Conservation (phyloP, 192 early-diverging fungal genomes). For the Coemansia sp. region DNA sequence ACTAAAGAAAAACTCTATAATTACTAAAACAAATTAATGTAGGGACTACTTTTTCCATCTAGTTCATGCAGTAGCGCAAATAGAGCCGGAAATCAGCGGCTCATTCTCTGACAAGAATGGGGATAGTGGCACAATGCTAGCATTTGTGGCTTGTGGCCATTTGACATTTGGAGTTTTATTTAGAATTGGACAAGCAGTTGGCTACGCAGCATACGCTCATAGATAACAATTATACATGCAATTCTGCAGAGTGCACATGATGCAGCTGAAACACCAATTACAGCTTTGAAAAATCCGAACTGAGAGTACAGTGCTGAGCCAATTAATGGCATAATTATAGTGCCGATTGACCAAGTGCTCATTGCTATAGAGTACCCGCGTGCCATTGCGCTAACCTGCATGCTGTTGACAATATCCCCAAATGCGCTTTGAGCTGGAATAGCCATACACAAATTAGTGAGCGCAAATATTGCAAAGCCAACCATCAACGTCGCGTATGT, state of each 20-base stretch:
- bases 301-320: constrained; percentile 25
- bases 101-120: not conserved
- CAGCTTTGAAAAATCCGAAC: constrained; percentile 16
- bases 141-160: too few relatives aligned
- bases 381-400: constrained; percentile 21
- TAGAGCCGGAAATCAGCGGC: too few relatives aligned
- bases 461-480: constrained; percentile 32
- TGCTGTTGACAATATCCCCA: constrained; percentile 36
- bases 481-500: constrained; percentile 26
- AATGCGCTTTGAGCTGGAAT: constrained; percentile 38
- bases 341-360: constrained; percentile 24
- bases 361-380: constrained; percentile 22
- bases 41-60: too few relatives aligned
- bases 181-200: too few relatives aligned
- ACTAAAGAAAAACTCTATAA: not conserved
- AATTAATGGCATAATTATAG: constrained; percentile 29
- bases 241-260: constrained; percentile 12
- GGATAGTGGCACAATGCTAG: not conserved
- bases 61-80: too few relatives aligned
- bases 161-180: too few relatives aligned
- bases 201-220: not conserved
- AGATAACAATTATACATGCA: constrained; percentile 4
- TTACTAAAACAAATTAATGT: too few relatives aligned
- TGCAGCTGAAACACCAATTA: constrained; percentile 9
- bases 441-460: constrained; percentile 22